Base-by-base conservation (phyloP, 2,329 filamentous ascomycete genomes). In the Clarireedia monteithiana region DNA sequence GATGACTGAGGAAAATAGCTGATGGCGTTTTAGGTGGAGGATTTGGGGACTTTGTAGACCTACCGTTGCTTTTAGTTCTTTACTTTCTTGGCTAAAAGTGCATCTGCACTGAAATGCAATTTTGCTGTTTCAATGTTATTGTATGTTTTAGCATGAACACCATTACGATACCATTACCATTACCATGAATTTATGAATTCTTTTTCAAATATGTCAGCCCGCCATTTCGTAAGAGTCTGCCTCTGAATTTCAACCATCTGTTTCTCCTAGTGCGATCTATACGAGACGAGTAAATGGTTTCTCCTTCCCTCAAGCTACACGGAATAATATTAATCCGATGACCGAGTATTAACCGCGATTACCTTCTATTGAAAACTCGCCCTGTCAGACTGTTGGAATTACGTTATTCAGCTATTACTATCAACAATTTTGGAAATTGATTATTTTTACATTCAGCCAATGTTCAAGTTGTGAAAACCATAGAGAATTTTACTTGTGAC, bases 71-170 rank as follows among this genome's bases (percentile, higher is more conserved):
- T 48, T 24, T n/a, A 4, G 4, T n/a, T 40, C 34, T 15, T 24
- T 10, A 12, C 20, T 34, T 34, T 53, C 42, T 53, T 38, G 42
- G 42, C 50, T 53, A 48, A 53, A 52, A 27, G 15, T 34, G 34
- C 26, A 27, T 27, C 12, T 53, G 38, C 15, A 40, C 15, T 47
- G 50, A n/a, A 45, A 47, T 38, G 20, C 27, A 20, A 36, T 38
- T 14, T 10, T 17, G 27, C 4, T 17, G 17, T 45, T 38, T 44
- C 40, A n/a, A 5, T 53, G 14, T 53, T 26, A 26, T 46, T 20
- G 20, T 12, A 17, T 4, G 14, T 5, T 24, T 38, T 36, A 45
- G 42, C 20, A 23, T 12, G 20, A 34, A 12, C 30, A 34, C 5
- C 15, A 17, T 42, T 42, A 42, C 39, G 39, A 42, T 42, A 42